phyloP scores from a whole-genome alignment of 805 yeast genomes.

The Wickerhamiella siamensis region DNA sequence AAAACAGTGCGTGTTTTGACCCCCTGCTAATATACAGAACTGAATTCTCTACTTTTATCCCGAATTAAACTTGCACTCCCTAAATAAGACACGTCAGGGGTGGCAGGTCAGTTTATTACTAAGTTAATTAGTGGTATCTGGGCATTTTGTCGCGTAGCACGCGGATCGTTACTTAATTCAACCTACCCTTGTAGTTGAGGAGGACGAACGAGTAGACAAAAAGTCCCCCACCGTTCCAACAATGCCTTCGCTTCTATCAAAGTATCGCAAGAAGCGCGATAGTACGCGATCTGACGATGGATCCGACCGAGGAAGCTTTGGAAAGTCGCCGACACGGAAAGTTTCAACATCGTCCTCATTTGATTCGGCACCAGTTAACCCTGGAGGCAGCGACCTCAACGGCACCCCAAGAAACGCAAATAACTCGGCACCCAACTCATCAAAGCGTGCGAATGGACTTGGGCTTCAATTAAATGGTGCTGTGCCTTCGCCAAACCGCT shows the following conservation, averaged over 20 bases:
- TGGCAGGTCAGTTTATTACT: no score
- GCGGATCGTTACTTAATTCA: no score
- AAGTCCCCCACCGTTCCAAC: no score
- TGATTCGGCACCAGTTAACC: not conserved
- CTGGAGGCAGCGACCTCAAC: not conserved
- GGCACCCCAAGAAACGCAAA: not conserved
- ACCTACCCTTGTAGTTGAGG: no score
- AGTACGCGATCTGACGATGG: slow-evolving; percentile 3
- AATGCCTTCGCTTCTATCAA: slow-evolving; percentile 12
- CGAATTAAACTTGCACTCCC: no score
- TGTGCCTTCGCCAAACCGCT: not conserved
- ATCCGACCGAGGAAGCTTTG: slow-evolving; percentile 1
- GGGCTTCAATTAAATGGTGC: not conserved
- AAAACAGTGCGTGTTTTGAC: no score
- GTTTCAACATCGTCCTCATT: not conserved
- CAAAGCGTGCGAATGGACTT: not conserved
- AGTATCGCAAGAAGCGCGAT: slow-evolving; percentile 18
- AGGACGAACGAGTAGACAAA: no score
- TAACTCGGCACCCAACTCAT: not conserved
- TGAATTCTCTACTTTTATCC: no score
- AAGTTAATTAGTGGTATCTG: no score
- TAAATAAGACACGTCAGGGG: no score
- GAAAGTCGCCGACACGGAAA: slow-evolving; percentile 2
- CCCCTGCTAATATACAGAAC: no score
- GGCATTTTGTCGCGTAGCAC: no score